Percentiles rank a stretch among this genome's conserved stretches.
phyloP scores from a whole-genome alignment of 805 yeast genomes.

The Cyberlindnera mississippiensis region DNA sequence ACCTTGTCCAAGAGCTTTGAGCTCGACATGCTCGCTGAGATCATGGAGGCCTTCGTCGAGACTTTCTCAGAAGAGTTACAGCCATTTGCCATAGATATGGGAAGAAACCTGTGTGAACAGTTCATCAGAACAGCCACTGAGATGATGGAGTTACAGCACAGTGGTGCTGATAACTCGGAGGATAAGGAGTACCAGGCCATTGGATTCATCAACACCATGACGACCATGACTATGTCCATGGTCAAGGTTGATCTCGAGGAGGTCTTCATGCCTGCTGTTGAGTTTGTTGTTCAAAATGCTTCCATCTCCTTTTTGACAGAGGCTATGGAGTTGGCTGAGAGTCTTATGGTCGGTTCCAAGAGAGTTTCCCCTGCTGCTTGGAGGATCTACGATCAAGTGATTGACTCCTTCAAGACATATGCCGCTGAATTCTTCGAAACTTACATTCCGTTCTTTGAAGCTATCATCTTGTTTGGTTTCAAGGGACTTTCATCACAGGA shows the following conservation, averaged over 20 bases:
- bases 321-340: slow-evolving; percentile 58
- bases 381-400: slow-evolving; percentile 45
- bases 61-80: slow-evolving; percentile 80
- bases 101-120: slow-evolving; percentile 56
- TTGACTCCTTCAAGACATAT: slow-evolving; percentile 54
- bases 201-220: slow-evolving; percentile 66
- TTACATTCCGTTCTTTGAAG: slow-evolving; percentile 54
- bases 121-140: slow-evolving; percentile 55
- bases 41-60: slow-evolving; percentile 95
- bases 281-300: slow-evolving; percentile 54
- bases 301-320: slow-evolving; percentile 60
- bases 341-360: slow-evolving; percentile 46
- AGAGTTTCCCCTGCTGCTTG: slow-evolving; percentile 47
- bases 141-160: slow-evolving; percentile 38
- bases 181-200: slow-evolving; percentile 69
- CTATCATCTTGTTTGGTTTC: slow-evolving; percentile 50
- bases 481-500: slow-evolving; percentile 17
- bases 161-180: slow-evolving; percentile 24
- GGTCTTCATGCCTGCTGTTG: slow-evolving; percentile 53
- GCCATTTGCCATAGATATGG: slow-evolving; percentile 76
- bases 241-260: slow-evolving; percentile 50
- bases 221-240: slow-evolving; percentile 69
- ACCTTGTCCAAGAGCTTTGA: slow-evolving; percentile 77
- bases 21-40: slow-evolving; percentile 77
- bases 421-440: slow-evolving; percentile 57